phyloP scores from a whole-genome alignment of 139 green algal species.

The Chlorella sorokiniana region DNA sequence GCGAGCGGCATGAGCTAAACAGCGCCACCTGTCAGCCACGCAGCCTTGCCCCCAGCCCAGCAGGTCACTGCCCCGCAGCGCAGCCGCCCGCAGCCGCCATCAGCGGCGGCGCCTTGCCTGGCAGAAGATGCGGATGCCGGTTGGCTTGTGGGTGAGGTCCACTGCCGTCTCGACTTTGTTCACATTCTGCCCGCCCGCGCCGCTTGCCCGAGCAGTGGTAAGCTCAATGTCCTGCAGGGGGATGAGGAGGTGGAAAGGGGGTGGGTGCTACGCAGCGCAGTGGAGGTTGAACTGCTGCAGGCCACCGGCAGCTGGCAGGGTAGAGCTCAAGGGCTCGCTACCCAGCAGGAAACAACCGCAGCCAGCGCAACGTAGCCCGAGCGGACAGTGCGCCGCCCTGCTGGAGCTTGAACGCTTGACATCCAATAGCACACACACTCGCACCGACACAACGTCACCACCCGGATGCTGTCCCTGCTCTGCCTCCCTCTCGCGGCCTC shows the following conservation, averaged over 20 bases:
- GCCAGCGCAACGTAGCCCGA: too few species aligned
- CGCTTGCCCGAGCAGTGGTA: slow-evolving; percentile 72
- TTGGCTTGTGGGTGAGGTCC: slow-evolving; percentile 98
- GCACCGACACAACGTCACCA: too few species aligned
- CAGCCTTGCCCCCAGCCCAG: neutral
- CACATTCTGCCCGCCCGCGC: slow-evolving; percentile 89
- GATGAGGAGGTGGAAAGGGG: neutral
- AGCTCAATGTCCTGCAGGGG: slow-evolving; percentile 76
- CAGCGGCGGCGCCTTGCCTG: too few species aligned
- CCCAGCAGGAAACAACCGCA: too few species aligned
- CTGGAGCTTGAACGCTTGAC: too few species aligned
- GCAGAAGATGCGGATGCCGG: slow-evolving; percentile 88
- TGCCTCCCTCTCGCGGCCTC: too few species aligned
- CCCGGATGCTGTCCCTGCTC: too few species aligned
- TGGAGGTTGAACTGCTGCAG: too few species aligned
- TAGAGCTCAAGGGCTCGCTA: too few species aligned
- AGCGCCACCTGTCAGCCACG: neutral
- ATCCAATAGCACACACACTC: too few species aligned
- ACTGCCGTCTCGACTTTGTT: slow-evolving; percentile 97
- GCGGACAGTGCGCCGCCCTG: too few species aligned
- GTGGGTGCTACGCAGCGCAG: neutral
- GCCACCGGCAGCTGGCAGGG: too few species aligned
- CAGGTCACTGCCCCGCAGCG: neutral
- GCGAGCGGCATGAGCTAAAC: neutral
- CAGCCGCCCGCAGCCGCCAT: neutral